Evolutionary conservation across 805 yeast species (phyloP).

Genomic region (Metschnikowia gelsemii): DNA sequence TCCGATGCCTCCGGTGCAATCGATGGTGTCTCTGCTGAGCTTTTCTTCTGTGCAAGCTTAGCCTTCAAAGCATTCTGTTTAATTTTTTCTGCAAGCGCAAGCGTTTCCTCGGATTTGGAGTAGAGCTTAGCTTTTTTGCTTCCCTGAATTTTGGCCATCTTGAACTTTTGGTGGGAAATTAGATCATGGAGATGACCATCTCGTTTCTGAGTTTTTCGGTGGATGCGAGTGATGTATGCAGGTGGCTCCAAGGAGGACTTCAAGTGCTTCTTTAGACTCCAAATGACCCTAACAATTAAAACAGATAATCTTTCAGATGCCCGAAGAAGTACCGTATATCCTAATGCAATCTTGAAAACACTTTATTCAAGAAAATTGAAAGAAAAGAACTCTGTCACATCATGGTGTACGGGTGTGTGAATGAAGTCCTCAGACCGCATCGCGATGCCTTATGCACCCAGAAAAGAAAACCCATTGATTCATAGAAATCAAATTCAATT

Average conservation of each 20-base stretch:
- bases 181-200: constrained; percentile 12
- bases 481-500: too few relatives aligned
- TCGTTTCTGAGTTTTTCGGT: neutral
- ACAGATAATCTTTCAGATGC: too few relatives aligned
- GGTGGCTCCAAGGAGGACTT: too few relatives aligned
- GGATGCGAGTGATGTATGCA: constrained; percentile 3
- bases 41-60: constrained; percentile 19
- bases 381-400: too few relatives aligned
- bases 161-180: neutral
- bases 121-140: constrained; percentile 17
- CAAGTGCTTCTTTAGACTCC: too few relatives aligned
- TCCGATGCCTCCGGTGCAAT: constrained; percentile 20
- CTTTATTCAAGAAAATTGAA: too few relatives aligned
- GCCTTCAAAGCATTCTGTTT: constrained; percentile 30
- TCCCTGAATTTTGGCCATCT: constrained; percentile 8
- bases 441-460: constrained; percentile 5
- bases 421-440: neutral
- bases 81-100: constrained; percentile 59
- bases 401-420: constrained; percentile 17
- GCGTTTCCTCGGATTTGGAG: constrained; percentile 29
- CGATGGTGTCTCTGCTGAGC: constrained; percentile 13
- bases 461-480: neutral
- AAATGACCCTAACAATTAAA: too few relatives aligned
- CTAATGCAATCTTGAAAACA: too few relatives aligned
- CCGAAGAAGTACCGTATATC: too few relatives aligned